Evolutionary conservation across 805 yeast species (phyloP), one percentile per base, ranked within the genome.

Genomic region (Nakazawaea ishiwadae): DNA sequence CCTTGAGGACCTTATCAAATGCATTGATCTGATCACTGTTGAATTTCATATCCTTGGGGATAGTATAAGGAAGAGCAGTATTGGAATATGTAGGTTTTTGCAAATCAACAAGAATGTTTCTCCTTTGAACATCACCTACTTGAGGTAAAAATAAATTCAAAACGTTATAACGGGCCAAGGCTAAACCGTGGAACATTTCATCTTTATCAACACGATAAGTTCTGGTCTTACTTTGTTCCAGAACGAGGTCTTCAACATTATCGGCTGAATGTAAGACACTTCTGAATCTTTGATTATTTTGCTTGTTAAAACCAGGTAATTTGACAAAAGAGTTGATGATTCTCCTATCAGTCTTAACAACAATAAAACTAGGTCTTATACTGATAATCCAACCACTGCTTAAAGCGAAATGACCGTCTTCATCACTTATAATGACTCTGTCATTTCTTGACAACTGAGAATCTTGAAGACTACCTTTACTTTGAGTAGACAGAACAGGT

Each of bases 1-100:
- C 73, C 12, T 70, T 59, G 36, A 88, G 55, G 0, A 81, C 86
- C 45, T 69, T 75, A 12, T 77, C 72, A 29, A 93, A 69, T 0
- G 97, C 98, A 2, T 42, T 50, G 4, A 65, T 45, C 55, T 93
- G 99, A 52, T 88, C 96, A 0, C 57, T 53, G 52, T 93, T 93
- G 51, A 86, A 77, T 0, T 53, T 40, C 11, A 53, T 44, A 3
- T 43, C 44, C 15, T 41, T 9, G 40, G 48, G 42, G 31, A 52
- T 35, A 5, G 39, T 32, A 41, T 52, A 62, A 0, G 48, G 50
- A 7, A 63, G 39, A 1, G 65, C 53, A 14, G 35, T 31, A 1
- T 46, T 21, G 1, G 57, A 31, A 45, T 68, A 81, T 20, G 45
- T 50, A 0, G 89, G 89, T 7, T 53, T 42, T 27, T 56, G 57